Conservation (phyloP, 495 filamentous ascomycete genomes). For the Lasiosphaeris hirsuta region DNA sequence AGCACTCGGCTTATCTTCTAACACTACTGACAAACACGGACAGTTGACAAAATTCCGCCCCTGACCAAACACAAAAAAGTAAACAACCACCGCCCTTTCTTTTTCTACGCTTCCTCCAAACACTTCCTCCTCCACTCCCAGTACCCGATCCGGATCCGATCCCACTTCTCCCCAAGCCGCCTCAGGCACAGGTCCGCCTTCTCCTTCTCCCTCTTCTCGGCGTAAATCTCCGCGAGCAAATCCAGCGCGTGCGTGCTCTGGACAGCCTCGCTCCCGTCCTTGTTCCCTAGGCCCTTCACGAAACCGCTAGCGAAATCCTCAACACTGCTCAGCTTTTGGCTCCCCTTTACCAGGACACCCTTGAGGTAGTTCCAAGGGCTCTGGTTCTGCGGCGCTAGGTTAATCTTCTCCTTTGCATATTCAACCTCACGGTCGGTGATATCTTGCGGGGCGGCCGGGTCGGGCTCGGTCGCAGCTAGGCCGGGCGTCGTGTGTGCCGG, state of each 20-base stretch:
- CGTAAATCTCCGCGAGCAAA: conserved; percentile 77
- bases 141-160: conserved; percentile 86
- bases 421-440: conserved; percentile 71
- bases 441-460: conserved; percentile 53
- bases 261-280: conserved; percentile 46
- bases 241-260: conserved; percentile 86
- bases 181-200: conserved; percentile 63
- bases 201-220: conserved; percentile 55
- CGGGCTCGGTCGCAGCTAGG: conserved; percentile 39
- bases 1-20: neutral
- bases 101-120: conserved; percentile 9
- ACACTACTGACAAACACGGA: neutral
- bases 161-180: conserved; percentile 78
- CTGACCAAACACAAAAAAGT: conserved; percentile 3
- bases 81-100: neutral
- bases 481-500: conserved; percentile 49
- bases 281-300: conserved; percentile 47
- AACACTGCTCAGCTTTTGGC: conserved; percentile 52
- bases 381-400: conserved; percentile 84
- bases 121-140: conserved; percentile 73
- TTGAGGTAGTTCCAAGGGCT: conserved; percentile 89
- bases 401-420: conserved; percentile 67
- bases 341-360: conserved; percentile 66
- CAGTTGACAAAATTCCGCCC: neutral
- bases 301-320: conserved; percentile 66